phyloP scores from a whole-genome alignment of 805 yeast genomes.

The Pichia ethanolica region DNA sequence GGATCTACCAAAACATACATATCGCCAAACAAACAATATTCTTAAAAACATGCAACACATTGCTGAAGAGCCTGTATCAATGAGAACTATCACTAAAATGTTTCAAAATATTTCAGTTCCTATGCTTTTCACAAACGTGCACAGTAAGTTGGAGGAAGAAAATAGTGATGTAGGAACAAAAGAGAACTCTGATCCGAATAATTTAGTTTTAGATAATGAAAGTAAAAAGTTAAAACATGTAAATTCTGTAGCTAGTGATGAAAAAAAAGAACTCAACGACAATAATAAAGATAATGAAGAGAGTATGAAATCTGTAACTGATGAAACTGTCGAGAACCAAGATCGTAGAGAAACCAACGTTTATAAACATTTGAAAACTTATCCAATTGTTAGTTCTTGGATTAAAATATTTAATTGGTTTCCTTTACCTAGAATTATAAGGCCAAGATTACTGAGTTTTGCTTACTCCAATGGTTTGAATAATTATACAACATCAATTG shows the following conservation, averaged over 20 bases:
- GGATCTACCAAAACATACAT: no score
- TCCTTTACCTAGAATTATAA: constrained; percentile 22
- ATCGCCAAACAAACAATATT: not conserved
- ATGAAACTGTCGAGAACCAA: no score
- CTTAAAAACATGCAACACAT: not conserved
- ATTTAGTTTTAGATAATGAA: not conserved
- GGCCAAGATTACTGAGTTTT: constrained; percentile 17
- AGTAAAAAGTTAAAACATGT: not conserved
- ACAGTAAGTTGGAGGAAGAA: not conserved
- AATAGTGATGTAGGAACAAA: not conserved
- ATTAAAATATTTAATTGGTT: constrained; percentile 20
- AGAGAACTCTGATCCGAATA: not conserved
- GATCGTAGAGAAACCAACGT: constrained; percentile 22
- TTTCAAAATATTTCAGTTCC: constrained; percentile 1
- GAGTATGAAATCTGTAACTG: no score
- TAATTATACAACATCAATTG: constrained; percentile 27
- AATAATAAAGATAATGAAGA: not conserved
- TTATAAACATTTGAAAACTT: constrained; percentile 36
- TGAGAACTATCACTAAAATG: constrained; percentile 1
- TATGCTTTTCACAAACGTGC: not conserved
- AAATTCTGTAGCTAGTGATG: not conserved
- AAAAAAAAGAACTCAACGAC: not conserved
- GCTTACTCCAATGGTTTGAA: constrained; percentile 21
- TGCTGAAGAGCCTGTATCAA: constrained; percentile 2
- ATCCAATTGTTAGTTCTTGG: constrained; percentile 39